Base-by-base conservation (phyloP, 2,329 filamentous ascomycete species). In the Microsporum canis region DNA sequence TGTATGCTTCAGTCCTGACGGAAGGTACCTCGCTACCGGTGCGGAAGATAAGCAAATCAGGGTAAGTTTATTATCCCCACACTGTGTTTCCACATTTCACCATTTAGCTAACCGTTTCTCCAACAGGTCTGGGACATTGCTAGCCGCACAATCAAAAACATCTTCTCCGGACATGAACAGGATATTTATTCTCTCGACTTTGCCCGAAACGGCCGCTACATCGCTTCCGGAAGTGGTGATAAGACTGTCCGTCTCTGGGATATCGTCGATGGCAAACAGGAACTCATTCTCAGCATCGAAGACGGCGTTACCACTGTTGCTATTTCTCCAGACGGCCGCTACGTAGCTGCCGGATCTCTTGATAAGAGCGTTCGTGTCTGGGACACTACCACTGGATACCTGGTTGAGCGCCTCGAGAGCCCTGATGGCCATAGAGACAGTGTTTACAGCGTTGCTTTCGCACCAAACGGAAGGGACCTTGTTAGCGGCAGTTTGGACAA, bases 101-200 rank as follows among this genome's bases (percentile, higher is more conserved):
- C 17, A 23, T 23, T 27, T 27, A 17, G 8, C 43, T 47, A 51
- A 45, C 53, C 60, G 47, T 61, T 55, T 61, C 10, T 36, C 39
- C 12, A 45, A 47, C 67, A 92, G 88, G 90, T 99, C 58, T 99
- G 94, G 94, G 94, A 99, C 72, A 97, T 99, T 68, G 81, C 83
- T 60, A 82, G 79, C 61, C 84, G 90, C 67, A 86, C 84, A 6
- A 97, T 99, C 72, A 89, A 91, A 69, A 90, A 94, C 71, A 90
- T 90, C 43, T 97, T 99, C 76, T 82, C 86, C n/a, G 94, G 94
- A 29, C 94, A 99, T 75, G 94, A 99, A 75, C 92, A 99, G 75
- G 94, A 99, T 67, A 99, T 99, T 65, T 97, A 97, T 76, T 95
- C 89, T 3, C 81, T 97, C 3, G 94, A 97, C 75, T 99, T 96